These are phyloP conservation scores for Carex sylvatica DNA, from an alignment of 202 grass and related monocot species.

Conservation along the genomic window DNA sequence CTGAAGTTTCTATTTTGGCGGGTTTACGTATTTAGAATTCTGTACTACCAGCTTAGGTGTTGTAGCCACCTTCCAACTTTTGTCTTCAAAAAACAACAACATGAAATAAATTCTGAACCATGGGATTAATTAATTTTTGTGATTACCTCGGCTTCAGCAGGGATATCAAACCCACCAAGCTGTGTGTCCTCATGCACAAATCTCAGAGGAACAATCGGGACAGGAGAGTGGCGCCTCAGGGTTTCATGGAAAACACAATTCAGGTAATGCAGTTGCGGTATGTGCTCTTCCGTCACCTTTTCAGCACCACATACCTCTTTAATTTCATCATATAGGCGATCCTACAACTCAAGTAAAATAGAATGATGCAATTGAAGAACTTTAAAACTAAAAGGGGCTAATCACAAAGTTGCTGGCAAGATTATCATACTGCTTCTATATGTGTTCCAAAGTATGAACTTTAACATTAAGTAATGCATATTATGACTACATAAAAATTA, in stretches of 20 bases:
- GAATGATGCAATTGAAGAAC: not conserved
- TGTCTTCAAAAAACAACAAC: not conserved
- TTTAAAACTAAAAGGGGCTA: not conserved
- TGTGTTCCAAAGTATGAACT: not conserved
- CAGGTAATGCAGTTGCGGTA: slow-evolving; percentile 51
- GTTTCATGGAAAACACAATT: slow-evolving; percentile 84
- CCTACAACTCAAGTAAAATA: slow-evolving; percentile 35
- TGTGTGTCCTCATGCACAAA: slow-evolving; percentile 64
- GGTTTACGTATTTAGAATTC: not conserved
- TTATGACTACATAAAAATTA: not conserved
- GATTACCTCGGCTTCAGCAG: slow-evolving; percentile 54
- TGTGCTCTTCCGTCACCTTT: slow-evolving; percentile 55
- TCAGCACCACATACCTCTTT: slow-evolving; percentile 41
- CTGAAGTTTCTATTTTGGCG: not conserved
- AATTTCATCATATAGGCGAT: slow-evolving; percentile 62
- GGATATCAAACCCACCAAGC: slow-evolving; percentile 52
- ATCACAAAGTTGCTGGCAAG: not conserved
- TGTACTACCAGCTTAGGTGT: not conserved
- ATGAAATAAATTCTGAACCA: not conserved
- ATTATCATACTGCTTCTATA: not conserved
- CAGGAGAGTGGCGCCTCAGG: slow-evolving; percentile 52
- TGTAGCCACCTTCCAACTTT: not conserved
- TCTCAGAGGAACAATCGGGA: slow-evolving; percentile 55
- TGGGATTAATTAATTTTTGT: not conserved
- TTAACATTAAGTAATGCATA: not conserved